Percentiles rank a stretch among this genome's conserved stretches.
Conservation (phyloP, 768 basidiomycete genomes). For the Suillus placidus region DNA sequence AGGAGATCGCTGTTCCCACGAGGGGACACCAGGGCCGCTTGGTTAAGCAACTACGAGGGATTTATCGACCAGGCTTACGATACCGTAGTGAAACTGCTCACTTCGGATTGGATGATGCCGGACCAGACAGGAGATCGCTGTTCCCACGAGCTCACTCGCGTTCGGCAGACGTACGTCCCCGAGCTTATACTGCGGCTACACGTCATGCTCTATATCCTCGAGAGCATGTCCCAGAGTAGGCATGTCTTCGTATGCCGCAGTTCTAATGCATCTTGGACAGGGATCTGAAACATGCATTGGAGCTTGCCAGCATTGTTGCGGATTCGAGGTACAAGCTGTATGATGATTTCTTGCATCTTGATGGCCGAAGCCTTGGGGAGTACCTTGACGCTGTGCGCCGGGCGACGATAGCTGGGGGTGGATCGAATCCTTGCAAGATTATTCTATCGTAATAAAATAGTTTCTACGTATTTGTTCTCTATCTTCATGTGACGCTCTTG, state of each 20-base stretch:
- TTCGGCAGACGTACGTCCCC: conserved; percentile 87
- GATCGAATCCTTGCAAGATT: conserved; percentile 74
- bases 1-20: conserved; percentile 60
- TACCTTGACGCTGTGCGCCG: conserved; percentile 76
- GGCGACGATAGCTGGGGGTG: conserved; percentile 71
- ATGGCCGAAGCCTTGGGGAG: conserved; percentile 63
- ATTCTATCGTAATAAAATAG: conserved; percentile 24
- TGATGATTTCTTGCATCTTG: conserved; percentile 72
- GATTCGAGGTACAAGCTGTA: conserved; percentile 87
- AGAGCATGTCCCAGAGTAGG: conserved; percentile 65
- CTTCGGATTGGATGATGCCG: conserved; percentile 73
- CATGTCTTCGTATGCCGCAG: conserved; percentile 15
- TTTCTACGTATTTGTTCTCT: not conserved
- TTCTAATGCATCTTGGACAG: conserved; percentile 39
- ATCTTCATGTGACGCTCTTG: not conserved
- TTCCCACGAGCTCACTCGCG: conserved; percentile 69
- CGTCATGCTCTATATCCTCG: conserved; percentile 63
- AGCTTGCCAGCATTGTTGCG: conserved; percentile 83
- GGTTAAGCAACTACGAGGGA: conserved; percentile 66
- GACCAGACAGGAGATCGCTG: conserved; percentile 58
- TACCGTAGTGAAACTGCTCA: conserved; percentile 69
- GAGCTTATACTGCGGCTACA: conserved; percentile 90
- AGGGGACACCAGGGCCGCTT: conserved; percentile 61
- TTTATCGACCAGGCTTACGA: conserved; percentile 67
- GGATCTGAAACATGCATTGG: conserved; percentile 73